A percentile compares a stretch with the other conserved stretches of the same genome.
phyloP scores from a whole-genome alignment of 2,329 filamentous ascomycete genomes.

The Monosporascus sp. region DNA sequence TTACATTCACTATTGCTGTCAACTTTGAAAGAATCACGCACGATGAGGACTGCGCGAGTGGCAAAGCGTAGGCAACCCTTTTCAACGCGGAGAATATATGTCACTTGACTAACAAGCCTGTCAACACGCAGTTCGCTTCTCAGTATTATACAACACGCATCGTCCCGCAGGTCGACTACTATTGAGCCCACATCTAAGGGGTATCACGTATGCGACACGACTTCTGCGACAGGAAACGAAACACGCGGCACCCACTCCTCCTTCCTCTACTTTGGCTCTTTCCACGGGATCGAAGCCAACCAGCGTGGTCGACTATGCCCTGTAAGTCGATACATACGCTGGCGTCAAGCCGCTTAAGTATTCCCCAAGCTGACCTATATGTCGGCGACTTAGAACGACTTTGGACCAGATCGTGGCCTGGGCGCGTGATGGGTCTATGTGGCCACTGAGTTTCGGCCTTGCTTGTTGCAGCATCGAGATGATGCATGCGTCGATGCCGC shows the following conservation, averaged over 20 bases:
- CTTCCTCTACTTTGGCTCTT: background rate
- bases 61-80: background rate
- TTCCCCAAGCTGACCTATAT: background rate
- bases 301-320: slow-evolving; percentile 11
- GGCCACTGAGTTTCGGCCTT: slow-evolving; percentile 85
- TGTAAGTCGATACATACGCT: slow-evolving; percentile 7
- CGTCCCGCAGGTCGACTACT: background rate
- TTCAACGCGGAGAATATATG: background rate
- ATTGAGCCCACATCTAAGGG: background rate
- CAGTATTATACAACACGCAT: background rate
- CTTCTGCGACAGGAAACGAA: background rate
- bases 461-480: slow-evolving; percentile 88
- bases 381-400: slow-evolving; percentile 43
- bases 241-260: background rate
- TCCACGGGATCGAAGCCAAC: slow-evolving; percentile 4
- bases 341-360: background rate
- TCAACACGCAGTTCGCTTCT: background rate
- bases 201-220: background rate
- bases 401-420: slow-evolving; percentile 78
- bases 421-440: slow-evolving; percentile 77
- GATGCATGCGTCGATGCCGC: slow-evolving; percentile 85
- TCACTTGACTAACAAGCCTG: background rate
- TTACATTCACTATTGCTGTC: background rate
- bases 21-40: background rate
- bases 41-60: background rate